Conservation (phyloP, 148 eudicot species). For the Gaultheria prostrata region DNA sequence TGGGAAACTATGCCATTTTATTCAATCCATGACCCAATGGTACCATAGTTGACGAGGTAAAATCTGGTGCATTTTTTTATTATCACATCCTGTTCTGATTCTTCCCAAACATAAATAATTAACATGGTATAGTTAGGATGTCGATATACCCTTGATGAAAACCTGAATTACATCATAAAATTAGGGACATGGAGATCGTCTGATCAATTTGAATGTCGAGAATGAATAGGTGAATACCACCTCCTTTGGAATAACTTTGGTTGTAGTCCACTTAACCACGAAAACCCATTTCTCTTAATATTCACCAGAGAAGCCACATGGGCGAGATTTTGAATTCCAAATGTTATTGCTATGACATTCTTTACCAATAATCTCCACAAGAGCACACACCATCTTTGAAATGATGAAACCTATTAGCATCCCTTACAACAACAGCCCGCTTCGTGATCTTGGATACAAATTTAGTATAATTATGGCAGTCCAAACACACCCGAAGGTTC, state of each 20-base stretch:
- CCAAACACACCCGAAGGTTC: slow-evolving; percentile 77
- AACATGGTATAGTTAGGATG: not conserved
- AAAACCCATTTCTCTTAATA: not conserved
- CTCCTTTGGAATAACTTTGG: not conserved
- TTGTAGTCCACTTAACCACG: not conserved
- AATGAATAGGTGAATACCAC: not conserved
- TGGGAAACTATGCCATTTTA: not conserved
- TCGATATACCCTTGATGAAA: not conserved
- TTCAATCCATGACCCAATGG: not conserved
- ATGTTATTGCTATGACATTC: no score
- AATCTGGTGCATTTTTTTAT: not conserved
- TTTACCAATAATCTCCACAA: slow-evolving; percentile 73
- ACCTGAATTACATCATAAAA: not conserved
- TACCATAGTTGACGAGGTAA: no score
- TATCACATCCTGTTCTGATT: not conserved
- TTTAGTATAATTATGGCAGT: slow-evolving; percentile 24
- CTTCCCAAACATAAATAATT: not conserved
- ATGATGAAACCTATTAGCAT: slow-evolving; percentile 77
- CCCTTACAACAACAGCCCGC: slow-evolving; percentile 10
- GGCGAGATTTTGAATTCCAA: no score
- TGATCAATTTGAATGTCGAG: not conserved
- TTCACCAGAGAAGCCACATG: no score
- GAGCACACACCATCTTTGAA: slow-evolving; percentile 66
- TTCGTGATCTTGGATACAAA: not conserved
- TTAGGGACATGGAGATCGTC: not conserved